Conservation (phyloP, 495 filamentous ascomycete species). For the Diplogelasinospora grovesii region DNA sequence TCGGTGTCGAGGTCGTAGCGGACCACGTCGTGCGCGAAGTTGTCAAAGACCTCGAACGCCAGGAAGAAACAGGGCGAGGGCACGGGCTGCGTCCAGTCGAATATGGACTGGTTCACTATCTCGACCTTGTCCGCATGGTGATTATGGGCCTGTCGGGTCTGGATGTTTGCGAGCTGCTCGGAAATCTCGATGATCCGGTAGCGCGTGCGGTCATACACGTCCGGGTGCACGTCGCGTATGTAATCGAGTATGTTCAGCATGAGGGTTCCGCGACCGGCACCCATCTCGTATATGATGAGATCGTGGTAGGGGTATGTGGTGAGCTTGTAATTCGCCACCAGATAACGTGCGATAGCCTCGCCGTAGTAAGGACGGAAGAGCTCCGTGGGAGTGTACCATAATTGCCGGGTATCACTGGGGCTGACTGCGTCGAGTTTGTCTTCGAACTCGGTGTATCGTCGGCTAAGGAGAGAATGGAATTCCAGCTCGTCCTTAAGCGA, state of each 20-base stretch:
- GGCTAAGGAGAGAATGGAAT: slow-evolving; percentile 67
- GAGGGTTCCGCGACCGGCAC: slow-evolving; percentile 91
- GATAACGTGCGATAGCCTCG: slow-evolving; percentile 89
- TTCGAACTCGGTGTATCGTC: slow-evolving; percentile 84
- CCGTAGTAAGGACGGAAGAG: slow-evolving; percentile 96
- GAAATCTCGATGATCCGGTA: slow-evolving; percentile 97
- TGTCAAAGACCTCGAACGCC: slow-evolving; percentile 97
- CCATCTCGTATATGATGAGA: slow-evolving; percentile 98
- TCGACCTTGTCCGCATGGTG: slow-evolving; percentile 83
- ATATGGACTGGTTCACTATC: slow-evolving; percentile 90
- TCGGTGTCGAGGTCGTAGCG: slow-evolving; percentile 76
- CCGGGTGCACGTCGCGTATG: slow-evolving; percentile 81
- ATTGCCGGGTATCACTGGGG: slow-evolving; percentile 67
- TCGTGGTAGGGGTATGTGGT: slow-evolving; percentile 93
- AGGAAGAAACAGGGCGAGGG: slow-evolving; percentile 94
- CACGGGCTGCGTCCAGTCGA: slow-evolving; percentile 83
- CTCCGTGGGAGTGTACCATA: slow-evolving; percentile 98
- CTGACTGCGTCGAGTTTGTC: slow-evolving; percentile 68
- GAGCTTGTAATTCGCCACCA: slow-evolving; percentile 92
- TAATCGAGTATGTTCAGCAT: slow-evolving; percentile 98
- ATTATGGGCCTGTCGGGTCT: slow-evolving; percentile 59
- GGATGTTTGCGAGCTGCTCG: slow-evolving; percentile 65
- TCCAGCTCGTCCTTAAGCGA: slow-evolving; percentile 70
- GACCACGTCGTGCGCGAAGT: slow-evolving; percentile 91
- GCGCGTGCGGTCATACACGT: slow-evolving; percentile 89